Percentiles rank a stretch among this genome's conserved stretches.
These are phyloP conservation scores for Apiospora arundinis DNA, from an alignment of 2,329 filamentous ascomycete species.

Conservation along the genomic window DNA sequence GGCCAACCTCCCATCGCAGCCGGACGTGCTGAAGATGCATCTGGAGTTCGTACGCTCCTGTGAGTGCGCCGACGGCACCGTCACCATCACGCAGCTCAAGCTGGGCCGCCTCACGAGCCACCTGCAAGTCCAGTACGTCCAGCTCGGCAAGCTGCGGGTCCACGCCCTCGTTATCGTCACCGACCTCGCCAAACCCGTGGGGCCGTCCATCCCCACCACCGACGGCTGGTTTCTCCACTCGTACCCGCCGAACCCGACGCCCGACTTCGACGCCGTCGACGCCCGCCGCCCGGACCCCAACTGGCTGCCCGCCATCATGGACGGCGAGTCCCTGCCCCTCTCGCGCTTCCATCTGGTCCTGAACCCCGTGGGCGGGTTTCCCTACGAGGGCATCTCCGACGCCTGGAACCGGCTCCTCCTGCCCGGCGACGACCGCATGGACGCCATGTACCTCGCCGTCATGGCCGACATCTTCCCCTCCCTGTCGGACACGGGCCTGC, in stretches of 20 bases:
- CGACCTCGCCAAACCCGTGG: not conserved
- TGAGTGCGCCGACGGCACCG: not conserved
- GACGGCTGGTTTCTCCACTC: not conserved
- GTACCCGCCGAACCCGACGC: slow-evolving; percentile 29
- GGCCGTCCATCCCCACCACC: not conserved
- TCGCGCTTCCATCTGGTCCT: not conserved
- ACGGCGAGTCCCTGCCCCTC: not conserved
- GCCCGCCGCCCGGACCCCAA: slow-evolving; percentile 30
- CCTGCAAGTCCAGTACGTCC: not conserved
- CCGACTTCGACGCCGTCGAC: slow-evolving; percentile 46
- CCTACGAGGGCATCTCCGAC: not conserved
- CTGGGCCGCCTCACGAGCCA: not conserved
- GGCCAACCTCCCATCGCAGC: not conserved
- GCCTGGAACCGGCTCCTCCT: not conserved
- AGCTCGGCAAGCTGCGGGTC: not conserved
- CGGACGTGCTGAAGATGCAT: not conserved
- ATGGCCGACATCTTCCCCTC: not conserved
- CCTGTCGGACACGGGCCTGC: not conserved
- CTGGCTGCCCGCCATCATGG: not conserved
- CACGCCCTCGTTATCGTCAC: not conserved
- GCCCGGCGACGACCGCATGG: not conserved
- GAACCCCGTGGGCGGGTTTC: not conserved
- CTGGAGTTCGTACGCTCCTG: not conserved
- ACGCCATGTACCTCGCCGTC: slow-evolving; percentile 1
- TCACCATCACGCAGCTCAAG: not conserved